phyloP scores from a whole-genome alignment of 1,284 basidiomycete genomes.

The Microbotryomycetes sp. region DNA sequence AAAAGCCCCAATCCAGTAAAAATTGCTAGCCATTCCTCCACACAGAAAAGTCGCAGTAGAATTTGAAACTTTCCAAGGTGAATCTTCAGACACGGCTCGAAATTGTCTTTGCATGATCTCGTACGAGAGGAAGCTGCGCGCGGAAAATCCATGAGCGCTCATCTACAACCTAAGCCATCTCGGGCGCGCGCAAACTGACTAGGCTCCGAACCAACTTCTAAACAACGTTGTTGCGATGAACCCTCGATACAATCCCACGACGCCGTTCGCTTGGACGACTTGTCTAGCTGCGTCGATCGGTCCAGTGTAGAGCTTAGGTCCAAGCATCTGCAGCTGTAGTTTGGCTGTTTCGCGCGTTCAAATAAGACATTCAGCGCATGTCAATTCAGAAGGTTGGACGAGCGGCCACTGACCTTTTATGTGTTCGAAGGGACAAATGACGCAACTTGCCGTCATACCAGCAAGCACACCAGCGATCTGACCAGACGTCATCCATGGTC shows the following conservation, averaged over 20 bases:
- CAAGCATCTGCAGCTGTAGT: slow-evolving; percentile 64
- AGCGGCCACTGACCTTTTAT: slow-evolving; percentile 53
- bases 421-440: slow-evolving; percentile 66
- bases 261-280: slow-evolving; percentile 38
- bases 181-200: slow-evolving; percentile 34
- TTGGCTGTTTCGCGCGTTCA: slow-evolving; percentile 51
- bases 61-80: slow-evolving; percentile 51
- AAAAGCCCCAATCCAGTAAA: slow-evolving; percentile 55
- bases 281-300: slow-evolving; percentile 42
- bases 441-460: slow-evolving; percentile 62
- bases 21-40: slow-evolving; percentile 46
- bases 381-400: neutral
- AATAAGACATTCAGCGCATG: slow-evolving; percentile 12
- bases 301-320: slow-evolving; percentile 41
- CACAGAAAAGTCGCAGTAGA: slow-evolving; percentile 62
- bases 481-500: slow-evolving; percentile 48
- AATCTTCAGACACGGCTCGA: slow-evolving; percentile 18
- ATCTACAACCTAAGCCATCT: neutral
- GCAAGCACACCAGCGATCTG: slow-evolving; percentile 62
- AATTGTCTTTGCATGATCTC: slow-evolving; percentile 38
- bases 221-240: slow-evolving; percentile 43
- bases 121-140: slow-evolving; percentile 40
- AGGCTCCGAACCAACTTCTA: slow-evolving; percentile 40
- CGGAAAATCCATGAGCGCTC: neutral
- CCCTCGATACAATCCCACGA: slow-evolving; percentile 41